Conservation (phyloP, 306 rosid species). For the Castanea crenata region DNA sequence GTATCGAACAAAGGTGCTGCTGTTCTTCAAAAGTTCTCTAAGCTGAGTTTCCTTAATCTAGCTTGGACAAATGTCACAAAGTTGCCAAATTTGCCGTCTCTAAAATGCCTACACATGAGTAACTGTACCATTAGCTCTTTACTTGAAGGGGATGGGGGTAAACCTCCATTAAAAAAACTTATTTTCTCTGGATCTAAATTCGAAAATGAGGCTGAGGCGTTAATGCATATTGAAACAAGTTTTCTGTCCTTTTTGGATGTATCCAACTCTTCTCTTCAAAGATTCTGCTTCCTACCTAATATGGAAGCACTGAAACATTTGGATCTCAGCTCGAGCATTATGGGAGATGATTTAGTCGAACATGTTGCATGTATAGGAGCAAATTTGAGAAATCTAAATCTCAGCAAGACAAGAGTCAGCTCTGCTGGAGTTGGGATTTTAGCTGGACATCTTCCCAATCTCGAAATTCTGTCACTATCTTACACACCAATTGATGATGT, state of each 20-base stretch:
- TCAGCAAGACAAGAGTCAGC: slow-evolving; percentile 65
- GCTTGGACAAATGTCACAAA: slow-evolving; percentile 79
- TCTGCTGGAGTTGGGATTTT: slow-evolving; percentile 68
- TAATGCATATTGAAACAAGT: slow-evolving; percentile 40
- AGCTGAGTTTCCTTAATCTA: slow-evolving; percentile 71
- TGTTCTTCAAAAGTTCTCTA: slow-evolving; percentile 57
- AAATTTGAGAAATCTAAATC: slow-evolving; percentile 66
- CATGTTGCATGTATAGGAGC: slow-evolving; percentile 60
- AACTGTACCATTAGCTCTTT: slow-evolving; percentile 69
- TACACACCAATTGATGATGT: slow-evolving; percentile 68
- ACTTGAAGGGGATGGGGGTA: slow-evolving; percentile 36
- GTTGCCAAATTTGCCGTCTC: slow-evolving; percentile 59
- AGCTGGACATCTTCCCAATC: slow-evolving; percentile 70
- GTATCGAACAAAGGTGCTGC: slow-evolving; percentile 70
- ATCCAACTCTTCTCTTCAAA: slow-evolving; percentile 53
- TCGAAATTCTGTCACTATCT: slow-evolving; percentile 65
- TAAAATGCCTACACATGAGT: slow-evolving; percentile 78
- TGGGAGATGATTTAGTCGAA: slow-evolving; percentile 62
- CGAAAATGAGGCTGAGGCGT: slow-evolving; percentile 51
- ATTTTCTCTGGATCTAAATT: slow-evolving; percentile 64
- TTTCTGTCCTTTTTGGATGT: slow-evolving; percentile 56
- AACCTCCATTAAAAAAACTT: slow-evolving; percentile 67
- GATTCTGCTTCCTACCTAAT: slow-evolving; percentile 55
- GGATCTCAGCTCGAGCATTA: slow-evolving; percentile 67
- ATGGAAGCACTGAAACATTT: slow-evolving; percentile 65